Evolutionary conservation across 2,329 filamentous ascomycete genomes (phyloP), one percentile per base, ranked within the genome.

Genomic region (Trichoderma hamatum): DNA sequence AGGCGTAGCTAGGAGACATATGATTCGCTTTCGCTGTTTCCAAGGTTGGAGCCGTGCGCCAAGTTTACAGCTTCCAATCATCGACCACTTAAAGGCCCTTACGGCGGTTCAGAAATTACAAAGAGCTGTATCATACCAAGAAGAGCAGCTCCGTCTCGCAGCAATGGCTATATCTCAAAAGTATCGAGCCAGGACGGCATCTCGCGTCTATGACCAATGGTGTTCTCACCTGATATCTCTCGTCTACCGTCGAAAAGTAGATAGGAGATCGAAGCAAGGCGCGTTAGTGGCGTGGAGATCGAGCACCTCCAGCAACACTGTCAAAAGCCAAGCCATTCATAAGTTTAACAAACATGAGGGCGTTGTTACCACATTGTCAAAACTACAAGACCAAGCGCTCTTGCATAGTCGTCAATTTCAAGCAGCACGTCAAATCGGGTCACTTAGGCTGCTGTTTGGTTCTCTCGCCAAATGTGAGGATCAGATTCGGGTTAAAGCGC

Each of bases 1-100:
- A 4, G 87, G 86, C 5, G 84, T 88, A 52, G 92, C 92, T 24
- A 85, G 91, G 71, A 84, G 88, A 71, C 91, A 93, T 76, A 88
- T 94, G 70, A 80, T 96, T 66, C 84, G 90, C 67, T 88, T 82
- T 69, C 81, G 82, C 13, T 81, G 77, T 67, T 81, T 81, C 66
- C 74, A 74, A 51, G 75, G 75, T 46, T 81, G 80, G 80, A 77
- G 74, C 36, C 76, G 78, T 62, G 74, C 74, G 7, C 79, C 80
- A 16, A 74, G 70, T 34, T 74, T 76, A 13, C 76, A 73, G 21
- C 71, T 75, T 6, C 78, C 78, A 3, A 73, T 70, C 1, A 70
- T 73, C 4, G 77, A 78, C n/a, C 73, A 76, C 21, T 71, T 81
- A 62, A 77, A 73, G 54, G 74, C 73, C 5, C 65, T 71, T 2